Evolutionary conservation across 176 grass and related monocot species (phyloP), one percentile per base, ranked within the genome.

Genomic region (Oryza rufipogon): DNA sequence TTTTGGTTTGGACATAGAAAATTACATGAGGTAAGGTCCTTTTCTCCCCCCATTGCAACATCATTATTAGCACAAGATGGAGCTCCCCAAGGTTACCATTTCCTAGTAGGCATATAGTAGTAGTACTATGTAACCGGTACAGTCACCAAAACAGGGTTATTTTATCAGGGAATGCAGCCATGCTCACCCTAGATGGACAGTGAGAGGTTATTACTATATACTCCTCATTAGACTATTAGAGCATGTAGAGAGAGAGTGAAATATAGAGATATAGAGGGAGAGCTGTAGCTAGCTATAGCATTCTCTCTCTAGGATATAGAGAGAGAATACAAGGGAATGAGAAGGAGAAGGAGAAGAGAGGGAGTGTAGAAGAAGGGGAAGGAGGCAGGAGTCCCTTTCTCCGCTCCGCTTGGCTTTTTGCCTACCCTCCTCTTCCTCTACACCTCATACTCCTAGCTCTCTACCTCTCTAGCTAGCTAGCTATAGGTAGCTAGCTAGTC

Each of bases 381-480:
- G 71, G 82, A 54, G 25, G 63, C 60, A 52, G 72, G 45, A 41
- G 20, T 66, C 68, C 20, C 41, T 77, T 70, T 61, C 75, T 41
- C 15, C n/a, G 60, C 46, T 25, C 28, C 38, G 73, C 63, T 78
- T 81, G 78, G 61, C 81, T 72, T 71, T 87, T 56, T 91, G 67
- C 77, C 80, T 84, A 70, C 69, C 16, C 46, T 44, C 33, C 74
- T 73, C 79, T 80, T 36, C 36, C 56, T 66, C 73, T 90, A 5
- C 69, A 64, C 69, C 69, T 82, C 69, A 32, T 73, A 64, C 52
- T 20, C 22, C 9, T 17, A 16, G 49, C 47, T 44, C 42, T 36
- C 41, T 4, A 28, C 28, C 28, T 28, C 33, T 36, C 34, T 36
- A 36, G 34, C 42, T 6, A 38, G 36, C 36, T 52, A 52, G 54